Percentiles rank a stretch among this genome's conserved stretches.
Evolutionary conservation across 805 yeast species (phyloP).

Genomic region (Yamadazyma insecticola): DNA sequence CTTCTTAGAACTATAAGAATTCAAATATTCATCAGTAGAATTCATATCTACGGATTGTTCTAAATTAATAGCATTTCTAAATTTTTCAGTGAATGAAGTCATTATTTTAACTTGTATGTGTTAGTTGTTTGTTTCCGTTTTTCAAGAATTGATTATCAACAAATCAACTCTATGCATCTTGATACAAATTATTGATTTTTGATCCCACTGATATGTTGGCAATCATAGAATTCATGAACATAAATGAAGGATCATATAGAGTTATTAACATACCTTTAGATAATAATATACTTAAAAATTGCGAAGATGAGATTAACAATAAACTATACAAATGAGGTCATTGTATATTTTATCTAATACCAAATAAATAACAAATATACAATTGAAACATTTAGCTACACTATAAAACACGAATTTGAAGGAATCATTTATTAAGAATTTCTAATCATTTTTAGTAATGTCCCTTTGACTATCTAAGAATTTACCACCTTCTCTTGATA

Average conservation of each 20-base stretch:
- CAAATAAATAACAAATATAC: too few relatives aligned
- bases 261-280: too few relatives aligned
- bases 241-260: too few relatives aligned
- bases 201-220: slow-evolving; percentile 5
- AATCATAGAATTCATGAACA: too few relatives aligned
- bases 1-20: slow-evolving; percentile 49
- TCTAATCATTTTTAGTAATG: neutral
- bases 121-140: slow-evolving; percentile 18
- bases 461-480: slow-evolving; percentile 14
- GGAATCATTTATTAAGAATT: neutral
- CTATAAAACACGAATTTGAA: neutral
- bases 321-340: too few relatives aligned
- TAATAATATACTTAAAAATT: too few relatives aligned
- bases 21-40: slow-evolving; percentile 28
- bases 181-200: slow-evolving; percentile 6
- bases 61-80: slow-evolving; percentile 27
- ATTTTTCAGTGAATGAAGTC: slow-evolving; percentile 11
- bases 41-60: slow-evolving; percentile 35
- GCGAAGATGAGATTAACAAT: too few relatives aligned
- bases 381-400: too few relatives aligned
- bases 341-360: too few relatives aligned
- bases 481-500: slow-evolving; percentile 26
- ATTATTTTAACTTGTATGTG: slow-evolving; percentile 10
- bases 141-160: slow-evolving; percentile 18
- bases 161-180: slow-evolving; percentile 22